Base-by-base conservation (phyloP, 1,284 basidiomycete genomes). In the Anthracocystis walkeri region DNA sequence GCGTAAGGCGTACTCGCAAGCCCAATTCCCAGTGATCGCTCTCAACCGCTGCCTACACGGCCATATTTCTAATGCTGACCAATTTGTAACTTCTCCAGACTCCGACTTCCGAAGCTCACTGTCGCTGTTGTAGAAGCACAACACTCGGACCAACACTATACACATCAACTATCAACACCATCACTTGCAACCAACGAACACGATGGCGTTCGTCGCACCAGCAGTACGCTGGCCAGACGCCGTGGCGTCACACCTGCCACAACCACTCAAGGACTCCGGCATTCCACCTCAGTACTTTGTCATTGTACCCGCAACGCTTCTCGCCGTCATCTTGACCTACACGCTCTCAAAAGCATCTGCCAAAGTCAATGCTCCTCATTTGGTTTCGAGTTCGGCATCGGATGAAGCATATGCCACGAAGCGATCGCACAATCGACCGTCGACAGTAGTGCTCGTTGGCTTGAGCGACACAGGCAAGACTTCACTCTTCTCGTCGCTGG, bases 381-480 rank as follows among this genome's bases (percentile, higher is more conserved):
- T 71, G 12, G 58, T 35, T 3, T 38, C 23, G 7, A 21, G 57
- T n/a, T 44, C 56, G 16, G 20, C 45, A 7, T 38, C 54, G 5
- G 50, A 53, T 1, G 29, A 50, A 4, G 53, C 46, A 7, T 58
- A 60, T 25, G 51, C 59, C 18, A 41, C 46, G 2, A 68, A 59
- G 29, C 78, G 72, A 18, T 70, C 59, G 42, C 27, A 60, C 11
- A 62, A 54, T 7, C 48, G 73, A 25, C 31, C 80, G 0, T 69
- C 77, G 4, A 79, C 66, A 2, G 75, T 79, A 6, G 60, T 83
- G 27, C 72, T 84, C 3, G 70, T 82, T 11, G 82, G 82, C 1
- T 57, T 74, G 35, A 65, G 73, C 52, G 67, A 79, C 25, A 58
- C 77, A 5, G 82, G 82, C 50, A 84, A 84, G 58, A 83, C 82